Evolutionary conservation across 2,329 filamentous ascomycete genomes (phyloP), one percentile per base, ranked within the genome.

Genomic region (Pestalotiopsis fici): DNA sequence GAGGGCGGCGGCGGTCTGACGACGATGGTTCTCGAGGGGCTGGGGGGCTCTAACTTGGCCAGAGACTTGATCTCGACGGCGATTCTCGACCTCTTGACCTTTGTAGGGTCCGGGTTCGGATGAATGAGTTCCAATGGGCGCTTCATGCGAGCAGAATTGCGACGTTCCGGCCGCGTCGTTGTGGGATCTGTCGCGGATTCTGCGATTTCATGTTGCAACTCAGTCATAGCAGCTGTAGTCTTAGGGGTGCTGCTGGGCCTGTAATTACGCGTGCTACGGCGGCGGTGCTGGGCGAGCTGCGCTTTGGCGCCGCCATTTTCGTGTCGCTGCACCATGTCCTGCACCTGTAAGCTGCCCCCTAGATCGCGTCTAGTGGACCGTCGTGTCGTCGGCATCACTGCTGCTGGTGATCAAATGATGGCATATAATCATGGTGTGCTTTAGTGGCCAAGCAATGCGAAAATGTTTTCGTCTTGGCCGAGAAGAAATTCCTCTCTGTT

Each of bases 11-110:
- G 69, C 64, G 59, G 39, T 28, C 67, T 74, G 68, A 74, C 71
- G 37, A 74, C 66, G 68, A 76, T 70, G 55, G 75, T 67, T 66
- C 72, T 77, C 27, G 71, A 71, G 61, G 72, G 68, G 68, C 68
- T 71, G 61, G 71, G 67, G 63, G 72, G 67, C 54, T 71, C 68
- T 31, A 67, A 47, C 66, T 73, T 67, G 57, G 75, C 72, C 68
- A 77, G 74, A 4, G 80, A 69, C 6, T 84, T 76, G 60, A 88
- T 86, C 72, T 88, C 86, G 70, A 88, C 84, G 27, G 84, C 79
- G 71, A 88, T 84, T 68, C 83, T 80, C 65, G 83, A 77, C 76
- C 81, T 85, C 78, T 89, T 89, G 65, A 79, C 74, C 66, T 81
- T 80, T 59, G 82, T 72, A 61, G 78, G 75, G 69, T 85, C 83